Percentiles rank a stretch among this genome's conserved stretches.
Evolutionary conservation across 116 monocot genomes (phyloP).

Genomic region (Papilionanthe hybrid): DNA sequence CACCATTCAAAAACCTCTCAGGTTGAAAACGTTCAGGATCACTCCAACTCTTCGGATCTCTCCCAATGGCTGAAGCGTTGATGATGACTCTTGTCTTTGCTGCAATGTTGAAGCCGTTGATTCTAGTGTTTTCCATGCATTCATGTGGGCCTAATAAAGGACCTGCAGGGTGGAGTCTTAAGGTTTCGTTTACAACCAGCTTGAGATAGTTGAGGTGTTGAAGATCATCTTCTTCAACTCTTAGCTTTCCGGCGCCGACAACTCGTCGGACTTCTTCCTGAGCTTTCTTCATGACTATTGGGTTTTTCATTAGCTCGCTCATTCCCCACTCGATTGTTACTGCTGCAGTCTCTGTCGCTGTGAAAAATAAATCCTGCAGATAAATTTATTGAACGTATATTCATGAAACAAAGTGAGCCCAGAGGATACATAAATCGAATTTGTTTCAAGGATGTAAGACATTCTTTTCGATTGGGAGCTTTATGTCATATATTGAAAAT

Average conservation of each 20-base stretch:
- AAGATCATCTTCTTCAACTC: not conserved
- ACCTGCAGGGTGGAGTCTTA: not conserved
- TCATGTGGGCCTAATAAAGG: not conserved
- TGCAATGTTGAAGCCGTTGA: not conserved
- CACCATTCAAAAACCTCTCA: not conserved
- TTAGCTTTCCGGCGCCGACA: not conserved
- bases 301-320: not conserved
- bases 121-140: not conserved
- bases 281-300: not conserved
- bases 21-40: not conserved
- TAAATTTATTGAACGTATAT: no score
- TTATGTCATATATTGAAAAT: no score
- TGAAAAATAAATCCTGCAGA: slow-evolving; percentile 8
- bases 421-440: no score
- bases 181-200: not conserved
- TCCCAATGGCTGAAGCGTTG: not conserved
- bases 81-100: not conserved
- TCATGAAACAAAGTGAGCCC: no score
- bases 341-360: not conserved
- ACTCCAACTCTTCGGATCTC: not conserved
- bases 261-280: not conserved
- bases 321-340: not conserved
- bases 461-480: no score
- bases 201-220: not conserved
- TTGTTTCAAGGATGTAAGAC: no score